Base-by-base conservation (phyloP, 2,329 filamentous ascomycete genomes). In the Fusarium cyanostomum region DNA sequence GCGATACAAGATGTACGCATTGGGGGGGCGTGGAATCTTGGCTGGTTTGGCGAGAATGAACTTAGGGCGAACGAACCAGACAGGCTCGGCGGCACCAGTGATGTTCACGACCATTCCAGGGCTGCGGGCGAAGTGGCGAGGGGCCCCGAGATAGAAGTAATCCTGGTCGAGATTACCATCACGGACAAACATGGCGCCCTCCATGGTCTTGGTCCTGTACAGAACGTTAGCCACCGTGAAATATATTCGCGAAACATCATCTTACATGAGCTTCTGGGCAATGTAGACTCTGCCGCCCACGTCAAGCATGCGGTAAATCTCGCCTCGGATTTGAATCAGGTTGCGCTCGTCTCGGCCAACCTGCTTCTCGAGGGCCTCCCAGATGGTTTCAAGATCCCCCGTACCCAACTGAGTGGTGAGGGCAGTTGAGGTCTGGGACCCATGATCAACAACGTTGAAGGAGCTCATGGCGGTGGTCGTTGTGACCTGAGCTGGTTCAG, bases 1-100 rank as follows among this genome's bases (percentile, higher is more conserved):
- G 59, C 78, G 78, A 44, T 79, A 80, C 15, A 80, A 63, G 34
- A 80, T 80, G 69, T 76, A 80, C 6, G 77, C 76, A 61, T 80
- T 80, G 13, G 77, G 74, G 24, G 78, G 78, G 7, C 78, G 76
- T 16, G 73, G 75, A 43, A 79, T 71, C 57, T 73, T 71, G 18
- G 11, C 8, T 5, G 18, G 51, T 4, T 16, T 31, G 11, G 38
- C 21, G n/a, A 8, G 33, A 31, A 15, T 27, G n/a, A n/a, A 12
- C 27, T 55, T 42, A 10, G 53, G 48, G 3, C 56, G 58, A n/a
- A 57, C 26, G 15, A 67, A 46, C 71, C 70, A 74, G 41, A 72
- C 56, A 5, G 66, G 62, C 21, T 70, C 68, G 12, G 37, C 30
- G 37, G 56, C 41, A 6, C 64, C 66, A 13, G 45, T 12, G 13